Base-by-base conservation (phyloP, 1,139 yeast species). In the Candida smagusa region DNA sequence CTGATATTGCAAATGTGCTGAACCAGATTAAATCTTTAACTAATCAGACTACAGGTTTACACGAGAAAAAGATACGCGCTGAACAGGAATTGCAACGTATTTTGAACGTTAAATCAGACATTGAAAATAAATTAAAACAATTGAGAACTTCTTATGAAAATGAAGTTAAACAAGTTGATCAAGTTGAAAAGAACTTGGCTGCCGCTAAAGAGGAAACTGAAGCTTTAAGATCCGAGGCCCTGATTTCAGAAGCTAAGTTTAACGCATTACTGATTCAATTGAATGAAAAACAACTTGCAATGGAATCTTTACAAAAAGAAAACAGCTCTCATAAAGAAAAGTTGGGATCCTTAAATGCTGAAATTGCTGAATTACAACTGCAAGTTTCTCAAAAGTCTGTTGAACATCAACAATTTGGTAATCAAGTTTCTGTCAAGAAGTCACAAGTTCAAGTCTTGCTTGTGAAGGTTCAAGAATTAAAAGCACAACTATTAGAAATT, bases 1-100 rank as follows among this genome's bases (percentile, higher is more conserved):
- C 92, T 3, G 96, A 88, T 49, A 74, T 87, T 58, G 96, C 96
- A 12, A 88, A 90, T 50, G 72, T 85, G 34, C 84, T 95, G 1
- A 87, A 84, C 52, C 96, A 90, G 63, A 81, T 88, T 43, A 81
- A 80, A 44, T 84, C 96, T 0, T 70, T 89, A 47, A 75, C 89
- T 2, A 64, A 75, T 13, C 96, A 90, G 61, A 85, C 95, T 2
- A 69, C 84, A 0, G 74, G 72, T 12, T 71, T 86, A 25, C 81
- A 80, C 44, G 84, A 80, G 25, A 85, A 83, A 61, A 83, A 88
- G 46, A 68, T 77, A 19, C 75, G 80, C 44, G 88, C 95, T 0
- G 90, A 84, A 52, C 79, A 77, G 42, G 97, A 92, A 52, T 72
- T 90, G 40, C 68, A 77, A 22, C 73, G 75, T 40, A 79, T 87